Evolutionary conservation across 331 rosid species (phyloP).

Genomic region (Dryas integrifolia): DNA sequence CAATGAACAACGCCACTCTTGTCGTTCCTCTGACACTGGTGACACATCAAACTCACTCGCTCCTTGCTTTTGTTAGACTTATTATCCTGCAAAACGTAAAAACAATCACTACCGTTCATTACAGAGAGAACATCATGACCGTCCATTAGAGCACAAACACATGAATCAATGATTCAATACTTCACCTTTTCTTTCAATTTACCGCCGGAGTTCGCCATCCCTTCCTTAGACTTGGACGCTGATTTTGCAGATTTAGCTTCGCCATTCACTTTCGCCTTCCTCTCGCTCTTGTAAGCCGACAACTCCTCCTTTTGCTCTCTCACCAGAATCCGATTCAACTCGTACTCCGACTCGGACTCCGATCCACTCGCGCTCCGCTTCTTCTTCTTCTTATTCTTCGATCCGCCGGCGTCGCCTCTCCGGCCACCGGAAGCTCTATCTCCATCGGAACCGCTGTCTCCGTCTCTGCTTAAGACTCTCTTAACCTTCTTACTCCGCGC

Average conservation of each 20-base stretch:
- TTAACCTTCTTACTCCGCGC: constrained; percentile 9
- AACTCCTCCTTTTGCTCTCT: too few relatives aligned
- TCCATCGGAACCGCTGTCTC: constrained; percentile 4
- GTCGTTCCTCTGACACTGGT: constrained; percentile 69
- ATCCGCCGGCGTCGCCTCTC: not conserved
- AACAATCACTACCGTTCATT: not conserved
- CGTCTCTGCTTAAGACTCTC: constrained; percentile 10
- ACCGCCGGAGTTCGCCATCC: too few relatives aligned
- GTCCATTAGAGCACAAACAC: not conserved
- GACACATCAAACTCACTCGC: constrained; percentile 65
- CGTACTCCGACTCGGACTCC: constrained; percentile 21
- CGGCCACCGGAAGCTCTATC: not conserved
- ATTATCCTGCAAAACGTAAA: constrained; percentile 25
- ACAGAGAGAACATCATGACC: too few relatives aligned
- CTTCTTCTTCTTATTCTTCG: constrained; percentile 18
- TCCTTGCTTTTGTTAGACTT: constrained; percentile 29
- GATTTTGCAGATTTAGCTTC: not conserved
- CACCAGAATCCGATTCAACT: constrained; percentile 5
- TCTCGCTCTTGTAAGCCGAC: too few relatives aligned
- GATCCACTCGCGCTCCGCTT: constrained; percentile 11
- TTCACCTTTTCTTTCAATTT: constrained; percentile 1
- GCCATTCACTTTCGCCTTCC: constrained; percentile 7
- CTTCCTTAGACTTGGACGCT: not conserved
- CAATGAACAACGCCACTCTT: constrained; percentile 60
- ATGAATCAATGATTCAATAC: not conserved